These are phyloP conservation scores for Diaporthe vaccinii DNA, from an alignment of 2,329 filamentous ascomycete species.

Conservation along the genomic window DNA sequence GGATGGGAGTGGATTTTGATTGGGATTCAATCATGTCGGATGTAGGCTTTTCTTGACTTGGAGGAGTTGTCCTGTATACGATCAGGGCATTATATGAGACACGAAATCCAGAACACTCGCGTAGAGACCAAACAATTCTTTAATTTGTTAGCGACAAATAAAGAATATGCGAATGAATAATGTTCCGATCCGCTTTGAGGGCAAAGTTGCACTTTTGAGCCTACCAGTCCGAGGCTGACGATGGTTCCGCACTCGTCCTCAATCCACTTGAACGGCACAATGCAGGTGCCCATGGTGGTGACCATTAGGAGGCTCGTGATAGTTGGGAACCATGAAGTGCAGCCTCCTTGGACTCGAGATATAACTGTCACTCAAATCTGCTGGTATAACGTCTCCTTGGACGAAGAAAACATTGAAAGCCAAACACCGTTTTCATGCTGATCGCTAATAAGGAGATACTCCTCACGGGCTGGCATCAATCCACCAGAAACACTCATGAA, in stretches of 20 bases:
- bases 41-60: background rate
- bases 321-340: background rate
- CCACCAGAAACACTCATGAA: background rate
- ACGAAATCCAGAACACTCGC: background rate
- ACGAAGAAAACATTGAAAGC: background rate
- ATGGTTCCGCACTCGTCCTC: background rate
- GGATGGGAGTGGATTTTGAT: background rate
- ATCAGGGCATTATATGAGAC: background rate
- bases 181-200: background rate
- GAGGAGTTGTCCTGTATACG: too few relatives aligned
- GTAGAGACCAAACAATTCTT: background rate
- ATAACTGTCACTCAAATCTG: background rate
- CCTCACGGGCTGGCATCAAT: background rate
- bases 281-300: background rate
- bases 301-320: background rate
- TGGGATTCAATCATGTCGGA: constrained; percentile 20
- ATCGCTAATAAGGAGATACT: background rate
- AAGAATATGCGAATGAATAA: too few relatives aligned
- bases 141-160: background rate
- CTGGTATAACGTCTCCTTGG: background rate
- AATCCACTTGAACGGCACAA: background rate
- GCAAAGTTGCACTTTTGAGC: background rate
- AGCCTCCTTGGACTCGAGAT: background rate
- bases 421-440: background rate
- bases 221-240: background rate